Conservation (phyloP, 2,329 filamentous ascomycete genomes). For the Alternaria rosae region DNA sequence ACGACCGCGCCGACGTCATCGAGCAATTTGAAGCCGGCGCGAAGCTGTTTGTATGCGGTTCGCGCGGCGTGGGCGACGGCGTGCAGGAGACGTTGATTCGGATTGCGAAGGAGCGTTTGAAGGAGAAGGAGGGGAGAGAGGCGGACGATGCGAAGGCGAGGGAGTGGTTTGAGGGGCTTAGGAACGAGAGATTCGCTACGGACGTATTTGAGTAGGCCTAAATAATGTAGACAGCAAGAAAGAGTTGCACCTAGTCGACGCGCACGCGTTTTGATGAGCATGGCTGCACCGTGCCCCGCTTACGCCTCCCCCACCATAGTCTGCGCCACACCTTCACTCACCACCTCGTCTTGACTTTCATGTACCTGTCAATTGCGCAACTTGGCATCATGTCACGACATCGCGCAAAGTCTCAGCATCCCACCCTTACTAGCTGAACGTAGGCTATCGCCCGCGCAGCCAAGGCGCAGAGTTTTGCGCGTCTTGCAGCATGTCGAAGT, state of each 20-base stretch:
- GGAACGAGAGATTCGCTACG: conserved; percentile 49
- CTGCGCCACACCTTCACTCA: neutral
- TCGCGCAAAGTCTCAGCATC: neutral
- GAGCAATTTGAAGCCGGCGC: conserved; percentile 59
- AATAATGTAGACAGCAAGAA: neutral
- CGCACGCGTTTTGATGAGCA: neutral
- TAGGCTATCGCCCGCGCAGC: neutral
- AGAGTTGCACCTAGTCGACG: neutral
- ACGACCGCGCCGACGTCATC: conserved; percentile 56
- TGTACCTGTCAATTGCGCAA: neutral
- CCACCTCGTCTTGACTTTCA: neutral
- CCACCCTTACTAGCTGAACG: neutral
- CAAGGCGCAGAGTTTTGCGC: conserved; percentile 2
- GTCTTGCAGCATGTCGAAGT: neutral
- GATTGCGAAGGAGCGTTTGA: conserved; percentile 54
- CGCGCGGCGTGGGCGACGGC: conserved; percentile 55
- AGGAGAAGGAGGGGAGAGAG: conserved; percentile 46
- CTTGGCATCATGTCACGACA: neutral
- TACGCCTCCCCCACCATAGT: neutral
- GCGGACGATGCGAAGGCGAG: conserved; percentile 53
- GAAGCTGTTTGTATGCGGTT: conserved; percentile 71
- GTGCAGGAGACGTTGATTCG: conserved; percentile 53
- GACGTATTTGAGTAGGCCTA: conserved; percentile 9
- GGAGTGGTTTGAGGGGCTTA: conserved; percentile 55
- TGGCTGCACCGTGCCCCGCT: neutral